Evolutionary conservation across 2,329 filamentous ascomycete genomes (phyloP).

Genomic region (Furcasterigmium sp.): DNA sequence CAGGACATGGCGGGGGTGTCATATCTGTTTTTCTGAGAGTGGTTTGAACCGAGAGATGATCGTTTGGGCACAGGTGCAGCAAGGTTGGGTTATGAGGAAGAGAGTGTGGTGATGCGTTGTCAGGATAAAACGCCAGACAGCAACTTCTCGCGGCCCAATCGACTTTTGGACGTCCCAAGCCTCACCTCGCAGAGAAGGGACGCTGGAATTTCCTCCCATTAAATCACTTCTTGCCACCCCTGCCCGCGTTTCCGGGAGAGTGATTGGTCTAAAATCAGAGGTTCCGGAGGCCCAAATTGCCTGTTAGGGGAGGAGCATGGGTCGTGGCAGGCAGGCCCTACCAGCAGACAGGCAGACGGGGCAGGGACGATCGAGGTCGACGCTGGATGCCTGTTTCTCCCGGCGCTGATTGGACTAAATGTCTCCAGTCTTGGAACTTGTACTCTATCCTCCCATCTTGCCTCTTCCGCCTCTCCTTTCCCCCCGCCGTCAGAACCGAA

Average conservation of each 20-base stretch:
- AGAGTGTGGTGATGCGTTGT: conserved; percentile 50
- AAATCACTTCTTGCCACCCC: background rate
- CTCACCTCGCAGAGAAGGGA: background rate
- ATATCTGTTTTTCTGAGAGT: background rate
- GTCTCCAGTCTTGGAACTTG: background rate
- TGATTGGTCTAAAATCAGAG: background rate
- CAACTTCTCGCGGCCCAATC: conserved; percentile 2
- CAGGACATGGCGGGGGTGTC: background rate
- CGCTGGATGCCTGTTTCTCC: background rate
- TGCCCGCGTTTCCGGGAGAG: background rate
- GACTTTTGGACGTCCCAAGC: background rate
- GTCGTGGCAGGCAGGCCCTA: background rate
- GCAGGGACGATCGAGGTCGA: background rate
- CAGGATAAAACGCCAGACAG: conserved; percentile 23
- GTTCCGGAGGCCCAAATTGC: background rate
- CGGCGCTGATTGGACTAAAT: background rate
- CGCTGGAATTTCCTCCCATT: background rate
- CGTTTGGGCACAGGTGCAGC: conserved; percentile 43
- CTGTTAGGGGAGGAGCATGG: background rate
- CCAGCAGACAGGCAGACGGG: background rate
- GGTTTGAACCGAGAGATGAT: conserved; percentile 2
- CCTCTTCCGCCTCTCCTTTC: too few relatives aligned
- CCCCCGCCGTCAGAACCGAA: too few relatives aligned
- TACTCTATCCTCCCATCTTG: background rate
- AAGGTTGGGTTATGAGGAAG: conserved; percentile 34